Evolutionary conservation across 2,329 filamentous ascomycete species (phyloP).

Genomic region (Hymenoscyphus albidus): DNA sequence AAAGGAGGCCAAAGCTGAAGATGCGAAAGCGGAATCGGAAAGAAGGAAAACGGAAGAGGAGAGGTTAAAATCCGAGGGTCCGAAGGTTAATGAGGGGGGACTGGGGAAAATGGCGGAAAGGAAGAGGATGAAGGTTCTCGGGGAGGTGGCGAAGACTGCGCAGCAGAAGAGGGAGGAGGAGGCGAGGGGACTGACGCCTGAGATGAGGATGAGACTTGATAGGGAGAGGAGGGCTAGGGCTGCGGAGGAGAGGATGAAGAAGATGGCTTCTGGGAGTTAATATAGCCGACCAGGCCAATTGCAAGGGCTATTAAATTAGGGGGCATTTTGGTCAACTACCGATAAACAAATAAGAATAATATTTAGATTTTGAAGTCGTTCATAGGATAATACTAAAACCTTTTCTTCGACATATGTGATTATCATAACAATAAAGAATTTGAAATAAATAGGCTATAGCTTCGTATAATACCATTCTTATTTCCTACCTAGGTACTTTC

Average conservation of each 20-base stretch:
- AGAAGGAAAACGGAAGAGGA: constrained; percentile 72
- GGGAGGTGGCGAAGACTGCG: constrained; percentile 67
- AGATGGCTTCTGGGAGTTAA: constrained; percentile 8
- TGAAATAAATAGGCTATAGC: too few relatives aligned
- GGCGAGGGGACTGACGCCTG: constrained; percentile 75
- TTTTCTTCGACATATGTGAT: too few relatives aligned
- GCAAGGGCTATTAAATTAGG: too few relatives aligned
- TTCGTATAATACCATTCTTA: too few relatives aligned
- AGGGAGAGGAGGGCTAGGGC: constrained; percentile 86
- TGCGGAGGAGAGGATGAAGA: constrained; percentile 78
- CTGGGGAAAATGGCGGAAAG: constrained; percentile 39
- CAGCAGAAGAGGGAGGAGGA: constrained; percentile 83
- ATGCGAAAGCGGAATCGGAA: constrained; percentile 63
- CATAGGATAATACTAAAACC: too few relatives aligned
- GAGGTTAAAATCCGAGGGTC: constrained; percentile 63
- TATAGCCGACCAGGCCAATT: too few relatives aligned
- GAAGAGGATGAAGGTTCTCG: constrained; percentile 48
- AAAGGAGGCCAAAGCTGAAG: constrained; percentile 66
- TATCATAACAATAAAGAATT: too few relatives aligned
- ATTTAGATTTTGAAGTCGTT: too few relatives aligned
- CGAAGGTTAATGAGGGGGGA: constrained; percentile 46
- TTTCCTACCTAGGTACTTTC: too few relatives aligned
- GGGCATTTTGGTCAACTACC: too few relatives aligned
- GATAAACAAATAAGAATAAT: too few relatives aligned
- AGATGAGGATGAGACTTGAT: constrained; percentile 81